phyloP scores from a whole-genome alignment of 1,284 basidiomycete species.

The Trametes pubescens region DNA sequence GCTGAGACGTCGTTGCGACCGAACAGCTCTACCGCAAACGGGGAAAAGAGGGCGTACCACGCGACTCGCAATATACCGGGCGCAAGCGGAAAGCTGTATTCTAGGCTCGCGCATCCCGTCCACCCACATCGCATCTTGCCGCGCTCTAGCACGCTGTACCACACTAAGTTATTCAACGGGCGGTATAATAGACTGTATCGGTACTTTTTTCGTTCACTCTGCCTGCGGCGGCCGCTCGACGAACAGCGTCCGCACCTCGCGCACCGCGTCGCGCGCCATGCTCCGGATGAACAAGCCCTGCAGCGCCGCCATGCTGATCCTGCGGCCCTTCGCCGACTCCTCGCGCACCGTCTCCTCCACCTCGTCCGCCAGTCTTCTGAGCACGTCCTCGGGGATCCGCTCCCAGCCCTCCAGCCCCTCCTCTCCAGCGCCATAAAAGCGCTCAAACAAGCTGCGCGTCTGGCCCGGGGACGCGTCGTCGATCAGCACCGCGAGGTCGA shows the following conservation, averaged over 20 bases:
- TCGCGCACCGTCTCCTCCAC: conserved; percentile 62
- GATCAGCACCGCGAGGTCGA: conserved; percentile 87
- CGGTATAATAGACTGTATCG: conserved; percentile 25
- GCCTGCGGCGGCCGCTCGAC: conserved; percentile 25
- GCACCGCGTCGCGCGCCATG: conserved; percentile 68
- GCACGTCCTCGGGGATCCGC: conserved; percentile 45
- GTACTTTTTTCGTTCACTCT: conserved; percentile 27
- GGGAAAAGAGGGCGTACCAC: conserved; percentile 81
- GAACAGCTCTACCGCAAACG: conserved; percentile 79
- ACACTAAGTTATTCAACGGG: conserved; percentile 23
- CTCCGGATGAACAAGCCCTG: conserved; percentile 93
- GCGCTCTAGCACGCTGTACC: conserved; percentile 3
- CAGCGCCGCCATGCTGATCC: conserved; percentile 92
- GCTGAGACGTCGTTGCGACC: not conserved
- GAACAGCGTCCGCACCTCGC: conserved; percentile 62
- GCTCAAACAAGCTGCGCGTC: conserved; percentile 80
- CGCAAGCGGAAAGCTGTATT: conserved; percentile 76
- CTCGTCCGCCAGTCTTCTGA: conserved; percentile 57
- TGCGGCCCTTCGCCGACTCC: conserved; percentile 59
- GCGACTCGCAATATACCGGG: conserved; percentile 84
- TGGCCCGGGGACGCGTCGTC: conserved; percentile 91
- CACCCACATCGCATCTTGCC: not conserved
- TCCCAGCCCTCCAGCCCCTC: conserved; percentile 42
- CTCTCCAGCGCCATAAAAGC: conserved; percentile 77
- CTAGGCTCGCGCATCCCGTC: conserved; percentile 45